Base-by-base conservation (phyloP, 192 early-diverging fungal species). In the Backusella morwellensis region DNA sequence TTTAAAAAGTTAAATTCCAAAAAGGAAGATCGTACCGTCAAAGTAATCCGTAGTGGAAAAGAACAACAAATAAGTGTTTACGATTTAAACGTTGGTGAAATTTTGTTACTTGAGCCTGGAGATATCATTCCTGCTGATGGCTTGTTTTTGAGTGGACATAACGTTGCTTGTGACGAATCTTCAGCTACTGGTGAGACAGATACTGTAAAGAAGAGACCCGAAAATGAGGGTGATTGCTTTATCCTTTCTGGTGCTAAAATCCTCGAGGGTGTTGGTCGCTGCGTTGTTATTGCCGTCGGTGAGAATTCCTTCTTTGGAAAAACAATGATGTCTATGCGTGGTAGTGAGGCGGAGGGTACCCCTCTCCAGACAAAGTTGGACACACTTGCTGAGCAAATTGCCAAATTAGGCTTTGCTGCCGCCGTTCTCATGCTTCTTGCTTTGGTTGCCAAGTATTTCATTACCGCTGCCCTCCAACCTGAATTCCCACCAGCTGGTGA, bases 81-180 rank as follows among this genome's bases (percentile, higher is more conserved):
- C 73, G 92, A 95, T 50, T 73, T 99, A 36, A 89, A 95, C 74
- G 95, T 97, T 36, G 97, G 97, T n/a, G 97, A 99, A 80, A 87
- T 99, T 73, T 76, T 94, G 76, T 67, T 86, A 42, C 74, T 99
- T 52, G 92, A 95, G 74, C 93, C 94, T 2, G 98, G 98, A 74
- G 98, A 98, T 82, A 92, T 98, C 21, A 78, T 97, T 19, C 92
- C 96, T 8, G 95, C 93, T 26, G 97, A 99, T 80, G 96, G 95
- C 75, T 82, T 98, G 63, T 89, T 92, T 69, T 77, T 98, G 29
- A 78, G 80, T 73, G 92, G 91, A 15, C 93, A 93, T 84, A 94
- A 95, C 82, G 82, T 97, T 73, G 85, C 86, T 26, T 90, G 90
- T 76, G 97, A 99, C 83, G 97, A 99, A 81, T 92, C 91, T 40